Evolutionary conservation across 257 asterid genomes (phyloP).

Genomic region (Rehmannia glutinosa): DNA sequence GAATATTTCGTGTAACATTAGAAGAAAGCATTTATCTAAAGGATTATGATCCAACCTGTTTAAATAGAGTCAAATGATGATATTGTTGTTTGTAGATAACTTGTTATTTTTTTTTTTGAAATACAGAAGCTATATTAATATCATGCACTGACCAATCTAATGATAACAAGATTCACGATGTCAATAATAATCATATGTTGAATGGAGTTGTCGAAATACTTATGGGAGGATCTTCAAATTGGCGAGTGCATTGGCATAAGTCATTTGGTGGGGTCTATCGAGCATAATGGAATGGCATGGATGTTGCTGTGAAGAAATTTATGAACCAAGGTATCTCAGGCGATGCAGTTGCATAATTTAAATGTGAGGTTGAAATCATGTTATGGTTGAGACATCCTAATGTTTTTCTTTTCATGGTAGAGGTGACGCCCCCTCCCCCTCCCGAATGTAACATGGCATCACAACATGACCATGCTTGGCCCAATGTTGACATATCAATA

Average conservation of each 20-base stretch:
- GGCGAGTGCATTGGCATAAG: slow-evolving; percentile 97
- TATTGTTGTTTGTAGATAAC: slow-evolving; percentile 14
- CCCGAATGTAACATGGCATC: no score
- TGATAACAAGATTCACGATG: slow-evolving; percentile 30
- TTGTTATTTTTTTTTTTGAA: slow-evolving; percentile 26
- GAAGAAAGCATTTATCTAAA: neutral
- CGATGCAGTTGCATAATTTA: no score
- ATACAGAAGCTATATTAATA: slow-evolving; percentile 29
- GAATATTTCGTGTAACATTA: neutral
- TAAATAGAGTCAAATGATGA: slow-evolving; percentile 25
- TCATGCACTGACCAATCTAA: slow-evolving; percentile 28
- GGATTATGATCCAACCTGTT: slow-evolving; percentile 26
- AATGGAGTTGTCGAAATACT: slow-evolving; percentile 83
- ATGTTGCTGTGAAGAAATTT: no score
- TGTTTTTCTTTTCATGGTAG: no score
- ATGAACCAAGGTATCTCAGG: no score
- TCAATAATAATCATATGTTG: slow-evolving; percentile 57
- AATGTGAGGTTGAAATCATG: no score
- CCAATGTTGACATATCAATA: no score
- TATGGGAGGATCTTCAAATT: slow-evolving; percentile 97
- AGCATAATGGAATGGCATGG: slow-evolving; percentile 92
- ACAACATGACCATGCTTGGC: no score
- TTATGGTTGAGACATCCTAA: no score
- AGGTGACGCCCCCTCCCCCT: no score
- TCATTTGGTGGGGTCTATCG: slow-evolving; percentile 98